Evolutionary conservation across 192 early-diverging fungal genomes (phyloP).

Genomic region (Entomortierella beljakovae): DNA sequence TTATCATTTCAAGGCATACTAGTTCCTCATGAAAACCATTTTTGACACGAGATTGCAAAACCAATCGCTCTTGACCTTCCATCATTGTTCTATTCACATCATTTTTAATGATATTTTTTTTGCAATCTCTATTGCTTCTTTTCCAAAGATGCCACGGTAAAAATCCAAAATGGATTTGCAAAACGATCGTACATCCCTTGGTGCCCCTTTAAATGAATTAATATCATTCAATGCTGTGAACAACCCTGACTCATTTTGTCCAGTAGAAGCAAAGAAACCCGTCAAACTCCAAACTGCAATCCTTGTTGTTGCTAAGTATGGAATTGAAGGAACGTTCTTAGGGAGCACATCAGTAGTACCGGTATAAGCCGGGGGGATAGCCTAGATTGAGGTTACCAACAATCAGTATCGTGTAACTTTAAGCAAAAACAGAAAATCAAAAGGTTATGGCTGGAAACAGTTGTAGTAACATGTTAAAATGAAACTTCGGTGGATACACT

Average conservation of each 20-base stretch:
- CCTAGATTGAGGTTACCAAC: slow-evolving; percentile 1
- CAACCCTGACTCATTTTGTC: background rate
- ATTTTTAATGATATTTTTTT: background rate
- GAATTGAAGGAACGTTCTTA: background rate
- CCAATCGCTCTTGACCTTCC: slow-evolving; percentile 8
- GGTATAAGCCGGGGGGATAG: background rate
- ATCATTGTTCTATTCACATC: slow-evolving; percentile 1
- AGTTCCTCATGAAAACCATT: slow-evolving; percentile 7
- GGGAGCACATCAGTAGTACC: slow-evolving; percentile 1
- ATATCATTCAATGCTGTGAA: slow-evolving; percentile 1
- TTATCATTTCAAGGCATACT: slow-evolving; percentile 10
- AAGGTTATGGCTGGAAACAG: background rate
- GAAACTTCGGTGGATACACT: background rate
- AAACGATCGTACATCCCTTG: background rate
- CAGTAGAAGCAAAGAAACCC: background rate
- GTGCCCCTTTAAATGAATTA: background rate
- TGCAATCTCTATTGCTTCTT: slow-evolving; percentile 1
- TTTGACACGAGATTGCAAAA: slow-evolving; percentile 8
- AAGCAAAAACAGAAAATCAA: slow-evolving; percentile 1
- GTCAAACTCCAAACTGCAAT: slow-evolving; percentile 1
- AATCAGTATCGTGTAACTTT: background rate
- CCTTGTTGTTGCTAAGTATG: background rate
- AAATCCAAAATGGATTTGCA: slow-evolving; percentile 2
- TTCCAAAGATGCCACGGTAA: background rate
- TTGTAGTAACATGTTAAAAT: background rate